Percentiles rank a stretch among this genome's conserved stretches.
These are phyloP conservation scores for Phoenix roebelenii DNA, from an alignment of 176 grass and related monocot species.

Conservation along the genomic window DNA sequence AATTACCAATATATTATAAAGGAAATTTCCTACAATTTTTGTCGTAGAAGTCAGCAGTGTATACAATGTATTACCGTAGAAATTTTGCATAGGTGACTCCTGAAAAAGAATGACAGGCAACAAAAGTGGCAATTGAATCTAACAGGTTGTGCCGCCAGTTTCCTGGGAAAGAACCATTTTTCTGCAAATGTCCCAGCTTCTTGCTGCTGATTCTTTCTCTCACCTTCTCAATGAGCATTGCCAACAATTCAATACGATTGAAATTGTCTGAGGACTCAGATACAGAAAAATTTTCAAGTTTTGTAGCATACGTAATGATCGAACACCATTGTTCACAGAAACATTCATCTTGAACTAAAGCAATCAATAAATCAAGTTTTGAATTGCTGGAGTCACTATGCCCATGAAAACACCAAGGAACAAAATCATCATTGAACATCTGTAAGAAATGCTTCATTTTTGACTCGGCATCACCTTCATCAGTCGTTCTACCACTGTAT, in stretches of 20 bases:
- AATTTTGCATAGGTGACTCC: constrained; percentile 33
- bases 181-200: constrained; percentile 42
- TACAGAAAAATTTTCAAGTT: constrained; percentile 14
- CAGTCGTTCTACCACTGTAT: constrained; percentile 13
- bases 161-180: constrained; percentile 36
- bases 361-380: constrained; percentile 76
- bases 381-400: constrained; percentile 37
- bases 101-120: constrained; percentile 32
- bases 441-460: constrained; percentile 47
- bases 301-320: constrained; percentile 37
- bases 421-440: constrained; percentile 50
- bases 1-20: too few species aligned
- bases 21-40: too few species aligned
- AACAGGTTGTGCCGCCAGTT: constrained; percentile 59
- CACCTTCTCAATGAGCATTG: constrained; percentile 52
- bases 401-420: constrained; percentile 76
- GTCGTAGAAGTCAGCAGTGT: too few species aligned
- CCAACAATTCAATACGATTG: constrained; percentile 46
- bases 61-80: constrained; percentile 35
- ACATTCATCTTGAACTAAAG: constrained; percentile 67
- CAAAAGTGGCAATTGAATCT: constrained; percentile 46
- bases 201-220: constrained; percentile 38
- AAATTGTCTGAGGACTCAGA: constrained; percentile 24
- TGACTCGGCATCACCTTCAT: constrained; percentile 22
- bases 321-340: constrained; percentile 71